These are phyloP conservation scores for Fomitopsis palustris DNA, from an alignment of 1,284 basidiomycete genomes.

Conservation along the genomic window DNA sequence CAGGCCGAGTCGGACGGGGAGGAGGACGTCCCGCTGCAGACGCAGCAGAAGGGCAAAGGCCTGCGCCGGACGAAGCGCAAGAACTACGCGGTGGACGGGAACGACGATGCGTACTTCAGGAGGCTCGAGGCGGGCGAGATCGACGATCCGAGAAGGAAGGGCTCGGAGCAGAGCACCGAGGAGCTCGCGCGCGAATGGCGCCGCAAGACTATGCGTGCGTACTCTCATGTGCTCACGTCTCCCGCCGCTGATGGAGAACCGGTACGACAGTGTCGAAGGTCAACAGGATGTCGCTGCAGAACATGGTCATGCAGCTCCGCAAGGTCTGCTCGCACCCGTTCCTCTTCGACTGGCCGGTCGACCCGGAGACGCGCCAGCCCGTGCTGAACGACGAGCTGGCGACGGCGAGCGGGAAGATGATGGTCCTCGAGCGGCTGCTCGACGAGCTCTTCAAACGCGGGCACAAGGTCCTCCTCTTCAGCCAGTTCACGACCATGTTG, in stretches of 20 bases:
- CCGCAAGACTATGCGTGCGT: slow-evolving; percentile 58
- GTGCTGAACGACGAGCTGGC: slow-evolving; percentile 77
- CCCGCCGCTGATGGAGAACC: not conserved
- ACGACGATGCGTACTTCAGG: slow-evolving; percentile 69
- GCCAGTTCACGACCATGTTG: slow-evolving; percentile 94
- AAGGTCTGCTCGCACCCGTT: slow-evolving; percentile 95
- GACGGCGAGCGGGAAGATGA: slow-evolving; percentile 93
- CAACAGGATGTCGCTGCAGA: slow-evolving; percentile 91
- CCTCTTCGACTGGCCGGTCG: slow-evolving; percentile 86
- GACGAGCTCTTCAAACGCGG: slow-evolving; percentile 77
- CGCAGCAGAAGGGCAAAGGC: slow-evolving; percentile 27
- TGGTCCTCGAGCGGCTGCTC: slow-evolving; percentile 87
- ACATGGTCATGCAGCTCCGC: slow-evolving; percentile 92
- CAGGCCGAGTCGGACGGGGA: slow-evolving; percentile 28
- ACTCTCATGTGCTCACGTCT: not conserved
- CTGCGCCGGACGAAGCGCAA: slow-evolving; percentile 26
- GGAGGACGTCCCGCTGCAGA: slow-evolving; percentile 25
- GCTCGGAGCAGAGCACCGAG: slow-evolving; percentile 35
- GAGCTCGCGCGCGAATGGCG: slow-evolving; percentile 52
- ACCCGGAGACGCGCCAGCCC: slow-evolving; percentile 56
- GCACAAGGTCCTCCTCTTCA: slow-evolving; percentile 93
- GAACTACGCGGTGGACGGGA: slow-evolving; percentile 50
- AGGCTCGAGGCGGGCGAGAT: slow-evolving; percentile 49
- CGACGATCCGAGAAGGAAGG: slow-evolving; percentile 26
- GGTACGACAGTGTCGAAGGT: slow-evolving; percentile 65